Conservation (phyloP, 1,284 basidiomycete species). For the Rhodofomes roseus region DNA sequence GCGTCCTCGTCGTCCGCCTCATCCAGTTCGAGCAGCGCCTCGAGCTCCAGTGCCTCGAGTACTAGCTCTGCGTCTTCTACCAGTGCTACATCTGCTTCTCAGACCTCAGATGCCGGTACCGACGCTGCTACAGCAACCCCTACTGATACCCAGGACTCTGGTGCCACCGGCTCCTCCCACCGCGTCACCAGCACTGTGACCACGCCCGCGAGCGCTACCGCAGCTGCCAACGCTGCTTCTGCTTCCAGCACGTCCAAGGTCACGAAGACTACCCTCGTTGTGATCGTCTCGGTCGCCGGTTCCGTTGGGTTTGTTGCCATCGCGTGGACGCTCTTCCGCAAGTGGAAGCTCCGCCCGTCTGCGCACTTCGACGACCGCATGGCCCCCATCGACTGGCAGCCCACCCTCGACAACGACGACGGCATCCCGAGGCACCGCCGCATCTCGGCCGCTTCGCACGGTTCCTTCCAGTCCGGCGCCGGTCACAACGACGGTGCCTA, state of each 20-base stretch:
- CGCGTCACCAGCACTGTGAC: slow-evolving; percentile 16
- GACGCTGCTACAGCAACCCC: slow-evolving; percentile 5
- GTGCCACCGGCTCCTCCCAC: slow-evolving; percentile 3
- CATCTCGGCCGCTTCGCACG: slow-evolving; percentile 50
- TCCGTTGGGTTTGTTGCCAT: slow-evolving; percentile 65
- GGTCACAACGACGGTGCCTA: slow-evolving; percentile 31
- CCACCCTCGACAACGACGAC: slow-evolving; percentile 43
- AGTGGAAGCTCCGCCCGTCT: slow-evolving; percentile 84
- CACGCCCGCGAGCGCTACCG: slow-evolving; percentile 10
- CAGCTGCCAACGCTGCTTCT: slow-evolving; percentile 12
- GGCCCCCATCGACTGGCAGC: slow-evolving; percentile 81
- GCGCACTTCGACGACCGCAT: slow-evolving; percentile 79
- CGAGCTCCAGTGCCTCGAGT: slow-evolving; percentile 12
- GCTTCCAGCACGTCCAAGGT: slow-evolving; percentile 24
- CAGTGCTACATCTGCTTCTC: neutral
- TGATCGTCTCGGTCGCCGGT: slow-evolving; percentile 68
- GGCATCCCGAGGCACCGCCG: slow-evolving; percentile 34
- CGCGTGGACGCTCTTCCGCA: slow-evolving; percentile 86
- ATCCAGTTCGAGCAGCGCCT: slow-evolving; percentile 14
- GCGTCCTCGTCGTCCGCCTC: slow-evolving; percentile 9
- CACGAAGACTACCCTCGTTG: slow-evolving; percentile 49
- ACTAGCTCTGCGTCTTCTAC: slow-evolving; percentile 13
- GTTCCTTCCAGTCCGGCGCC: slow-evolving; percentile 66
- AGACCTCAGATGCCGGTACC: slow-evolving; percentile 2
- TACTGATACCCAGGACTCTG: slow-evolving; percentile 14